Conservation (phyloP, 371 early-diverging fungal genomes). For the Rhizopus stolonifer region DNA sequence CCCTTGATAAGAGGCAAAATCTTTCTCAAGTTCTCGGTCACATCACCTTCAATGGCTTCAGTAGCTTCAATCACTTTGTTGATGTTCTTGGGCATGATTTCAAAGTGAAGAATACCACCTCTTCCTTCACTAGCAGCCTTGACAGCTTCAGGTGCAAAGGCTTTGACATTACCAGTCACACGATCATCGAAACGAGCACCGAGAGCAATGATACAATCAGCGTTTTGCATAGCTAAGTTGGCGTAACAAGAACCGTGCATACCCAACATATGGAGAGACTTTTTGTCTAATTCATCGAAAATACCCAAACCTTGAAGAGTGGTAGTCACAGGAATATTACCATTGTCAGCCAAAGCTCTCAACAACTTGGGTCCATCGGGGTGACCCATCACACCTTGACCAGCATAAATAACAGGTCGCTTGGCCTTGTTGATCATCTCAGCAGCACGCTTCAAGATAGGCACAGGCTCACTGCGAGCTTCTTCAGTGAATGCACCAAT, state of each 20-base stretch:
- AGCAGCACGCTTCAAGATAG: slow-evolving; percentile 65
- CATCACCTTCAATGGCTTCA: slow-evolving; percentile 93
- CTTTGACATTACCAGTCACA: slow-evolving; percentile 86
- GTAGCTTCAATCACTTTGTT: slow-evolving; percentile 94
- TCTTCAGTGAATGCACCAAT: slow-evolving; percentile 44
- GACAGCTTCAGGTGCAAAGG: slow-evolving; percentile 91
- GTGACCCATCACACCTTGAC: slow-evolving; percentile 84
- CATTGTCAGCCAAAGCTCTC: slow-evolving; percentile 76
- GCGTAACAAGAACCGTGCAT: slow-evolving; percentile 98
- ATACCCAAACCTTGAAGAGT: slow-evolving; percentile 92
- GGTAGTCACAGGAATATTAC: slow-evolving; percentile 95
- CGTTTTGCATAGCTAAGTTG: slow-evolving; percentile 94
- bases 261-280: slow-evolving; percentile 94
- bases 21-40: slow-evolving; percentile 76
- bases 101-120: slow-evolving; percentile 97
- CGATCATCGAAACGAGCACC: slow-evolving; percentile 98
- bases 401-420: slow-evolving; percentile 93
- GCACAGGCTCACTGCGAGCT: slow-evolving; percentile 51
- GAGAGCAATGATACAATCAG: slow-evolving; percentile 93
- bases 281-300: slow-evolving; percentile 88
- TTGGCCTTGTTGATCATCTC: slow-evolving; percentile 86
- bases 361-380: slow-evolving; percentile 83
- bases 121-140: slow-evolving; percentile 83
- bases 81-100: slow-evolving; percentile 98
- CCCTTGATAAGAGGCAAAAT: slow-evolving; percentile 78